Conservation (phyloP, 2,329 filamentous ascomycete genomes). For the Aspergillus ibericus region DNA sequence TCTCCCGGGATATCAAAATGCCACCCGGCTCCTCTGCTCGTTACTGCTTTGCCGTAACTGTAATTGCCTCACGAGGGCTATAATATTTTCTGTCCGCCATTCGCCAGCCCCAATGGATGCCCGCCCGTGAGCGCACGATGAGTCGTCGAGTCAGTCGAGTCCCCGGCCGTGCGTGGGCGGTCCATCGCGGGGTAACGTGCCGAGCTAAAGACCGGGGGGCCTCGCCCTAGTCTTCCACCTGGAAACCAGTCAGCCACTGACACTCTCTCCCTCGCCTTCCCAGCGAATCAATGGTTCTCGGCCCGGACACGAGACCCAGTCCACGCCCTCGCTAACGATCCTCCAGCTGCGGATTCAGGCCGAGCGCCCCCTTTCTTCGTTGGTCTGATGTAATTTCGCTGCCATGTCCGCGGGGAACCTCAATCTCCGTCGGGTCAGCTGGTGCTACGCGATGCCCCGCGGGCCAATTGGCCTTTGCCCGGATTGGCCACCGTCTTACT, state of each 20-base stretch:
- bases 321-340: background rate
- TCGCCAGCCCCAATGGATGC: background rate
- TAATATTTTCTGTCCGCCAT: background rate
- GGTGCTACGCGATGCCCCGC: background rate
- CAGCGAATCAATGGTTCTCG: background rate
- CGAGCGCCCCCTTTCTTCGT: background rate
- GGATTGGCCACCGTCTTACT: background rate
- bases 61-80: too few relatives aligned
- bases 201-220: background rate
- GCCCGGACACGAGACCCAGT: conserved; percentile 1
- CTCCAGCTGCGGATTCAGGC: background rate
- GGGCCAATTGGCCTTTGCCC: background rate
- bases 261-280: background rate
- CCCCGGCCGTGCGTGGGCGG: background rate
- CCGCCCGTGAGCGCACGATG: background rate
- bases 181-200: background rate
- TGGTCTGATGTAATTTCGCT: background rate
- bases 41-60: too few relatives aligned
- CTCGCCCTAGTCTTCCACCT: background rate
- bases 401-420: background rate
- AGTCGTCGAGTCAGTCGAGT: too few relatives aligned
- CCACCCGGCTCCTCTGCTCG: too few relatives aligned
- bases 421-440: background rate
- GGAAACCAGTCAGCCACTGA: background rate
- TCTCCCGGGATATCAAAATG: too few relatives aligned